Conservation (phyloP, 2,329 filamentous ascomycete genomes). For the Didymella exigua region DNA sequence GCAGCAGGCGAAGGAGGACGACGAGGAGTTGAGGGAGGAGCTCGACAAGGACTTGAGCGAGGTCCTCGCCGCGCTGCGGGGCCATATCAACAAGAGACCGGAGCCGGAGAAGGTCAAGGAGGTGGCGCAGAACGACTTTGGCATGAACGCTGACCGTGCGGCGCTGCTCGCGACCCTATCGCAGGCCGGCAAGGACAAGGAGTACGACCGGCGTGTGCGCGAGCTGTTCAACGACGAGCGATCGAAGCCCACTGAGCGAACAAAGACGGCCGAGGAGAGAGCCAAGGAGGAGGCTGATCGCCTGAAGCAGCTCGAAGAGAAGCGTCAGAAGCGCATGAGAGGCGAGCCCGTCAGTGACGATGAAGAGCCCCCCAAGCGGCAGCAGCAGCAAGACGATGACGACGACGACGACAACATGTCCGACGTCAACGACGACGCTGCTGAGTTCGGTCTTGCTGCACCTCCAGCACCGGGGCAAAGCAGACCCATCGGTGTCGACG, state of each 20-base stretch:
- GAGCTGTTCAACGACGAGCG: conserved; percentile 83
- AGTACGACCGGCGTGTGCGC: conserved; percentile 84
- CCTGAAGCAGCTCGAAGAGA: conserved; percentile 80
- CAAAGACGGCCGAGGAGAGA: conserved; percentile 65
- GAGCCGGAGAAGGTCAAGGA: conserved; percentile 50
- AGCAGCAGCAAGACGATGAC: conserved; percentile 29
- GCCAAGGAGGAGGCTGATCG: conserved; percentile 75
- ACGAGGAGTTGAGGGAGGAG: conserved; percentile 83
- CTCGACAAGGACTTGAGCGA: conserved; percentile 83
- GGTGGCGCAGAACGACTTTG: conserved; percentile 46
- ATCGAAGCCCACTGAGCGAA: conserved; percentile 83
- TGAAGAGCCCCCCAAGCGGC: conserved; percentile 60
- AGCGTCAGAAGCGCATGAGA: conserved; percentile 82
- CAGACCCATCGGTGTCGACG: conserved; percentile 64
- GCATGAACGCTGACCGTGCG: conserved; percentile 66
- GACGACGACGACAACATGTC: conserved; percentile 47
- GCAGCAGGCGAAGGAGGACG: conserved; percentile 89
- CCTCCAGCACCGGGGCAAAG: conserved; percentile 55
- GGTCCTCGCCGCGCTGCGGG: conserved; percentile 73
- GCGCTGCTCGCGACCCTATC: conserved; percentile 66
- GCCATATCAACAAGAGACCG: conserved; percentile 58
- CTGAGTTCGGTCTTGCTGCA: conserved; percentile 65
- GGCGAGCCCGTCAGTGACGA: conserved; percentile 78
- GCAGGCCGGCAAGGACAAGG: conserved; percentile 74
- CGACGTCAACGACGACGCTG: conserved; percentile 60